These are phyloP conservation scores for Yamadazyma paraphyllophila DNA, from an alignment of 805 yeast genomes.

Conservation along the genomic window DNA sequence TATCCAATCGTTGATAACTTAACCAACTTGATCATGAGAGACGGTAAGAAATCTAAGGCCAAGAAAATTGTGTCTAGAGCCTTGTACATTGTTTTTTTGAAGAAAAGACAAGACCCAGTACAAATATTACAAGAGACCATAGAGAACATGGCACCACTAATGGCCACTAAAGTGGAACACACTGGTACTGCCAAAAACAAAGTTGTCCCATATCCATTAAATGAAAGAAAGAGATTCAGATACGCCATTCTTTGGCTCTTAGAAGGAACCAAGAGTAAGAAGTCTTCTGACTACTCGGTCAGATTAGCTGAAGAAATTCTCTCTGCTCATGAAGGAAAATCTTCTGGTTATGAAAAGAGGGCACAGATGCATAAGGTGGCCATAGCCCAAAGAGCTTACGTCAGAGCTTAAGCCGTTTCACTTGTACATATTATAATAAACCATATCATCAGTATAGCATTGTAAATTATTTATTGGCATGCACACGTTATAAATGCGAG, in stretches of 20 bases:
- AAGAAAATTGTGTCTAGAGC: constrained; percentile 72
- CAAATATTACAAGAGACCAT: constrained; percentile 68
- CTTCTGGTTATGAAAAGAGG: constrained; percentile 82
- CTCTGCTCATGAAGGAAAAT: constrained; percentile 71
- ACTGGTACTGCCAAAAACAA: constrained; percentile 85
- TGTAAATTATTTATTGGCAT: no score
- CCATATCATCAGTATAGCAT: neutral
- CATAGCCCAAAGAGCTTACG: constrained; percentile 81
- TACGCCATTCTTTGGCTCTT: constrained; percentile 89
- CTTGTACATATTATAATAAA: constrained; percentile 14
- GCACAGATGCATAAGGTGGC: constrained; percentile 82
- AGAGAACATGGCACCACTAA: constrained; percentile 82
- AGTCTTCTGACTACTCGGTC: constrained; percentile 77
- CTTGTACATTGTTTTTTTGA: constrained; percentile 71
- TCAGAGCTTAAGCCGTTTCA: constrained; percentile 33
- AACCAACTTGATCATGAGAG: constrained; percentile 85
- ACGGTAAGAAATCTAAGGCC: constrained; percentile 84
- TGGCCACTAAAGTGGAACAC: constrained; percentile 69
- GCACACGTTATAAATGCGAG: no score
- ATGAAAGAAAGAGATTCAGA: constrained; percentile 77
- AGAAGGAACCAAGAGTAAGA: constrained; percentile 78
- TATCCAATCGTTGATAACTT: constrained; percentile 78
- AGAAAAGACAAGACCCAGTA: constrained; percentile 77
- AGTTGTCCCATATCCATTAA: constrained; percentile 79
- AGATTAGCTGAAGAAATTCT: constrained; percentile 88